Base-by-base conservation (phyloP, 371 early-diverging fungal genomes). In the Umbelopsis sp. region DNA sequence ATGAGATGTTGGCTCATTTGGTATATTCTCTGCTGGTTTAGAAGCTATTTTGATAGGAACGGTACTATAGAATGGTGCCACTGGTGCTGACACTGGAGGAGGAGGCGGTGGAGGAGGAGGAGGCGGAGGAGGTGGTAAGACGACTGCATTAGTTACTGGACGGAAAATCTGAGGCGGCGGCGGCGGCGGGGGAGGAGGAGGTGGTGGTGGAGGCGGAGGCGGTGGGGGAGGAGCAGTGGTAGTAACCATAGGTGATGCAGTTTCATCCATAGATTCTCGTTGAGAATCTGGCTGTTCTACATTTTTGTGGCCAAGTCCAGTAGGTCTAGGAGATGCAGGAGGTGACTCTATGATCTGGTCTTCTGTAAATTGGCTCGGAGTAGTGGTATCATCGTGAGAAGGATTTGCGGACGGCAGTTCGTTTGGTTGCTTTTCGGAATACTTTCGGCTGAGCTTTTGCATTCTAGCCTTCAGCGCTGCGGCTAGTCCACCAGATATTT, bases 41-140 rank as follows among this genome's bases (percentile, higher is more conserved):
- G 51, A 10, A 22, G 16, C 51, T 6, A 66, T 66, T 22, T 75
- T 68, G 0, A 82, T 82, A 18, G 87, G 83, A 0, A 81, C 78
- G 0, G 79, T 77, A 16, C 78, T 65, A 7, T 77, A 70, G 2
- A 72, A 68, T 24, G 73, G 66, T 9, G 66, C 41, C 53, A 66
- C 69, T 4, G 66, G 50, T 48, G 67, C n/a, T 20, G 70, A 64
- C 24, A 70, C 70, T 25, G 68, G 76, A 46, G 76, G 74, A 18
- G 80, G 80, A 9, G 76, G 70, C 35, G 79, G 71, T 2, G 75
- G 73, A 0, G 73, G 71, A 44, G 72, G 71, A 1, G 72, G 74
- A 3, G 72, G 62, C n/a, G 29, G 41, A 7, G 41, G 41, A 41
- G 77, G 75, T 46, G 52, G 38, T 10, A 50, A 35, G 4, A 44